Evolutionary conservation across 2,329 filamentous ascomycete species (phyloP), one percentile per base, ranked within the genome.

Genomic region (Penicillium sp.): DNA sequence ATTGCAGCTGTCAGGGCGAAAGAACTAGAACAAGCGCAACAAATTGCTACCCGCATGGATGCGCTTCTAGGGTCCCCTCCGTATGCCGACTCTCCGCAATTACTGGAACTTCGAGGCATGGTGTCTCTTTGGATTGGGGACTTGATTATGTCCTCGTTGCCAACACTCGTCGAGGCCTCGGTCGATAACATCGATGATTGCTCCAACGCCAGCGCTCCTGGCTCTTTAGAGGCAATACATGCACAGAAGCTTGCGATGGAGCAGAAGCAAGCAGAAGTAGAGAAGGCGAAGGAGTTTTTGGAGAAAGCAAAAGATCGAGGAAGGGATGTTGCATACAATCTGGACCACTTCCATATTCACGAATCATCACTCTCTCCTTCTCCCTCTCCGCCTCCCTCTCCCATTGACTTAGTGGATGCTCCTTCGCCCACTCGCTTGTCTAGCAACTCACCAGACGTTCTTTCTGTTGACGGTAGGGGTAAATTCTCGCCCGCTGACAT

Each of bases 101-200:
- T 96, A 54, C 75, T 92, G 42, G 78, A 86, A 44, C 74, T 95
- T 23, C 80, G 89, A 47, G 90, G 82, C 8, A 89, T 90, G 81
- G 73, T 91, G 6, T 83, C 84, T 0, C 75, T 94, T 15, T 95
- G 89, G 79, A 77, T 90, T 15, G 87, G 81, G 6, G 89, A 95
- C 68, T 72, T 96, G 28, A 63, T 69, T 31, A 48, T 74, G 7
- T 70, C 65, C 3, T 72, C 69, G 5, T 48, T 74, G 12, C 61
- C 59, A 18, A 59, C 64, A 21, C 57, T 52, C 6, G 51, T 60
- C 6, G 51, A 49, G 2, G 36, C 21, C 46, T 33, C n/a, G 29
- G 38, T 16, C 45, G 51, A 58, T 13, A 46, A 60, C 6, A 52
- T 54, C 10, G 61, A 63, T 41, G 43, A 47, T 8, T 59, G 58